Conservation (phyloP, 108 stramenopile genomes). For the Hondaea fermentalgiana region DNA sequence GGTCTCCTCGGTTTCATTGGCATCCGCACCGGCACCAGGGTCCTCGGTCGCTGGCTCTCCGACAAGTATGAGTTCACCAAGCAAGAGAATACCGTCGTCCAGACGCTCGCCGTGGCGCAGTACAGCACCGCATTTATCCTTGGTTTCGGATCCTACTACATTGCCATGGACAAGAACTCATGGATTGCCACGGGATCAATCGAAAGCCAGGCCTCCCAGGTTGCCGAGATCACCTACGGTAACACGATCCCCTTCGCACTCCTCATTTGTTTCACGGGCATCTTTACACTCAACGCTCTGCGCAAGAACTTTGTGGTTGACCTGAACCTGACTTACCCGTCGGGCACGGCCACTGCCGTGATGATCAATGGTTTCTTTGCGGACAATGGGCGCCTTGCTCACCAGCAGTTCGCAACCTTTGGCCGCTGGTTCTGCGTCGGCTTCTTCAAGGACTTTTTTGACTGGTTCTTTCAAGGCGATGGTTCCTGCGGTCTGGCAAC, state of each 20-base stretch:
- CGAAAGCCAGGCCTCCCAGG: neutral
- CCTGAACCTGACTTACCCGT: neutral
- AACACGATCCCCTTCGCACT: neutral
- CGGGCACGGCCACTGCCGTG: neutral
- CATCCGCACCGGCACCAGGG: neutral
- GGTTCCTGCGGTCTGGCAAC: neutral
- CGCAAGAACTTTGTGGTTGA: conserved; percentile 7
- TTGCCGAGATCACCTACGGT: neutral
- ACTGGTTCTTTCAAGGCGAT: conserved; percentile 5
- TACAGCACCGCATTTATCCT: neutral
- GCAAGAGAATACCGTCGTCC: conserved; percentile 12
- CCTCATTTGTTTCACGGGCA: neutral
- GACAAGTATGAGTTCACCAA: neutral
- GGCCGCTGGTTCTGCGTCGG: neutral
- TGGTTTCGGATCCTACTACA: conserved; percentile 16
- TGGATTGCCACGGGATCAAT: neutral
- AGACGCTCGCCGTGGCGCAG: neutral
- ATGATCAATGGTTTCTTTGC: conserved; percentile 2
- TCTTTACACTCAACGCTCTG: neutral
- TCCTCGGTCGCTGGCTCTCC: neutral
- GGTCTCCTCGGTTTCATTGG: conserved; percentile 1
- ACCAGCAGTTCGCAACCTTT: neutral
- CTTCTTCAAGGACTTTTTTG: neutral
- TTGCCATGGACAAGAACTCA: neutral
- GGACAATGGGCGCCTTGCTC: neutral